These are phyloP conservation scores for Bipolaris sorokiniana DNA, from an alignment of 2,329 filamentous ascomycete genomes.

Conservation along the genomic window DNA sequence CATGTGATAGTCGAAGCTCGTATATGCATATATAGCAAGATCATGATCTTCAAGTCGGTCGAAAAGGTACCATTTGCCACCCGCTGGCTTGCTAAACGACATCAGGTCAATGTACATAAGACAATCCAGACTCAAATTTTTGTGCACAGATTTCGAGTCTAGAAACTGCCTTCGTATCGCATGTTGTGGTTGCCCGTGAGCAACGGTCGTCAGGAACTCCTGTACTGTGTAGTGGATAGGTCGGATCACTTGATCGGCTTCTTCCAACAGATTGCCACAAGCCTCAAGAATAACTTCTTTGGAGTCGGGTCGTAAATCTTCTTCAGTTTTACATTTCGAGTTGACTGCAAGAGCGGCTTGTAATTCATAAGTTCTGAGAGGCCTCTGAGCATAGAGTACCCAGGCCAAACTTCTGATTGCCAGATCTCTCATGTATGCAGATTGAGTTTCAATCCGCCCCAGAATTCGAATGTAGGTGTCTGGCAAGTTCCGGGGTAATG, in stretches of 20 bases:
- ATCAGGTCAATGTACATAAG: conserved; percentile 15
- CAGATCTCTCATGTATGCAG: conserved; percentile 21
- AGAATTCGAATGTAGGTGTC: conserved; percentile 29
- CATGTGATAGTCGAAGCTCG: conserved; percentile 22
- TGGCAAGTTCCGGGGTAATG: conserved; percentile 20
- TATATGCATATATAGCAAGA: conserved; percentile 17
- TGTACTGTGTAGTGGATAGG: conserved; percentile 32
- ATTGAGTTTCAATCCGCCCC: conserved; percentile 22
- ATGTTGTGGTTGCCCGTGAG: conserved; percentile 1
- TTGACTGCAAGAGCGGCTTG: conserved; percentile 19
- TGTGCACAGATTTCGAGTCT: conserved; percentile 15
- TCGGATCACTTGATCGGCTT: conserved; percentile 13
- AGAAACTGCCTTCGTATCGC: conserved; percentile 10
- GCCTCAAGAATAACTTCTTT: conserved; percentile 26
- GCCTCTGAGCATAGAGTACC: conserved; percentile 23
- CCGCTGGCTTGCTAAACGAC: background rate
- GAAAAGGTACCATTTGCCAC: too few relatives aligned
- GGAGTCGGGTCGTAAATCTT: conserved; percentile 12
- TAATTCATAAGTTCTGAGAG: conserved; percentile 22
- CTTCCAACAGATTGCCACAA: conserved; percentile 27
- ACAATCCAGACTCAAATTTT: conserved; percentile 13
- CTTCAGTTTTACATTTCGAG: background rate
- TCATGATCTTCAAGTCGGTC: background rate
- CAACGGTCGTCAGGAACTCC: conserved; percentile 22
- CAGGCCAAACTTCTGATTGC: conserved; percentile 25